Evolutionary conservation across 2,329 filamentous ascomycete genomes (phyloP).

Genomic region (Aspergillus quadricinctus): DNA sequence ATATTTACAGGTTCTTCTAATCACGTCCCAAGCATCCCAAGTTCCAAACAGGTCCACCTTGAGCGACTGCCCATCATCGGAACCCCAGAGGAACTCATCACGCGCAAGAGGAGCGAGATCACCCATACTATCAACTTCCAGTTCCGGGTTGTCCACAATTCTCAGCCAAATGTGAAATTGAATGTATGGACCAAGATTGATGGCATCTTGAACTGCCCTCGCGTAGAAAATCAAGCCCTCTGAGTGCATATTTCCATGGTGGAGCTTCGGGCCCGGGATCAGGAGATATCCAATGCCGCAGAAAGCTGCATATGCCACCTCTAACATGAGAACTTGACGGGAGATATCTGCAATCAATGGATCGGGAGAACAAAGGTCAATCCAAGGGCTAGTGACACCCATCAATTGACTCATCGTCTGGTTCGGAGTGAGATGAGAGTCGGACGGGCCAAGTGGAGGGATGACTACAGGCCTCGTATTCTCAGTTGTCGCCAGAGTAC

Average conservation of each 20-base stretch:
- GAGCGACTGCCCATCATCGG: slow-evolving; percentile 32
- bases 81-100: slow-evolving; percentile 32
- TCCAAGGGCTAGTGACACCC: slow-evolving; percentile 83
- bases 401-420: slow-evolving; percentile 78
- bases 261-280: slow-evolving; percentile 69
- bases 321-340: slow-evolving; percentile 81
- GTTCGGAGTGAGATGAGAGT: slow-evolving; percentile 66
- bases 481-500: slow-evolving; percentile 37
- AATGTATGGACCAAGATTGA: slow-evolving; percentile 69
- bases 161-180: slow-evolving; percentile 77
- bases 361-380: slow-evolving; percentile 79
- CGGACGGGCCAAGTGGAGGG: slow-evolving; percentile 38
- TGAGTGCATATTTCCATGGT: slow-evolving; percentile 49
- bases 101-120: slow-evolving; percentile 43
- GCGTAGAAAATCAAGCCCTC: slow-evolving; percentile 68
- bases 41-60: slow-evolving; percentile 68
- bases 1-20: slow-evolving; percentile 83
- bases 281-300: slow-evolving; percentile 83
- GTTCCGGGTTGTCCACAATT: slow-evolving; percentile 71
- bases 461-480: slow-evolving; percentile 39
- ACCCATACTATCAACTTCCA: slow-evolving; percentile 44
- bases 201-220: slow-evolving; percentile 74
- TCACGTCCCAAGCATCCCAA: slow-evolving; percentile 93
- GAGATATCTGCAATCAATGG: slow-evolving; percentile 81
- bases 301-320: slow-evolving; percentile 92